These are phyloP conservation scores for Elaeis guineensis DNA, from an alignment of 176 grass and related monocot species.

Conservation along the genomic window DNA sequence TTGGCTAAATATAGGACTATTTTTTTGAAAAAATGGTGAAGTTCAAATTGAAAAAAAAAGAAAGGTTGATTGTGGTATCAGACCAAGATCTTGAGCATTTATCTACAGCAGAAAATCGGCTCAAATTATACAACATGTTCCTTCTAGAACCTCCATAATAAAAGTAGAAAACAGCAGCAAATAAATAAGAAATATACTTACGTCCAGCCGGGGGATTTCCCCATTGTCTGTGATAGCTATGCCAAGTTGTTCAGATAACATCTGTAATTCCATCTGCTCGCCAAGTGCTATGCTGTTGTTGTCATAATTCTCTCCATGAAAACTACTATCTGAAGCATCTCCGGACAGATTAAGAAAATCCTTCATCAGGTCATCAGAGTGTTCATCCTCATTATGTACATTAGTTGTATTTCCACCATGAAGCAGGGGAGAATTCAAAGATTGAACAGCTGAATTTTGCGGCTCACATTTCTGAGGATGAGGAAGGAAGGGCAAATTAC, in stretches of 20 bases:
- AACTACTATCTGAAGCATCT: slow-evolving; percentile 53
- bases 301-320: slow-evolving; percentile 26
- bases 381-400: slow-evolving; percentile 28
- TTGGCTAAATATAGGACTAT: no score
- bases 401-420: slow-evolving; percentile 26
- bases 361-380: slow-evolving; percentile 30
- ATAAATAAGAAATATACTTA: slow-evolving; percentile 27
- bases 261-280: slow-evolving; percentile 65
- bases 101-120: no score
- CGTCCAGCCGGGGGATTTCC: slow-evolving; percentile 66
- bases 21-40: no score
- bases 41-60: no score
- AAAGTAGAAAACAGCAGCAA: not conserved
- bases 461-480: slow-evolving; percentile 61
- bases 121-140: no score
- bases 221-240: slow-evolving; percentile 59
- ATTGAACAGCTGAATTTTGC: slow-evolving; percentile 25
- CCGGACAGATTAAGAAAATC: slow-evolving; percentile 68
- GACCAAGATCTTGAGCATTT: no score
- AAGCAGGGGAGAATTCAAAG: slow-evolving; percentile 33
- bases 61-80: no score
- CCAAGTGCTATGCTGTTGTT: slow-evolving; percentile 31
- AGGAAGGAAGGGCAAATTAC: slow-evolving; percentile 66
- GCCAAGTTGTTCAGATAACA: slow-evolving; percentile 81
- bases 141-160: not conserved